Evolutionary conservation across 208 protist species (phyloP).

Genomic region (Wallacemonas sp.): DNA sequence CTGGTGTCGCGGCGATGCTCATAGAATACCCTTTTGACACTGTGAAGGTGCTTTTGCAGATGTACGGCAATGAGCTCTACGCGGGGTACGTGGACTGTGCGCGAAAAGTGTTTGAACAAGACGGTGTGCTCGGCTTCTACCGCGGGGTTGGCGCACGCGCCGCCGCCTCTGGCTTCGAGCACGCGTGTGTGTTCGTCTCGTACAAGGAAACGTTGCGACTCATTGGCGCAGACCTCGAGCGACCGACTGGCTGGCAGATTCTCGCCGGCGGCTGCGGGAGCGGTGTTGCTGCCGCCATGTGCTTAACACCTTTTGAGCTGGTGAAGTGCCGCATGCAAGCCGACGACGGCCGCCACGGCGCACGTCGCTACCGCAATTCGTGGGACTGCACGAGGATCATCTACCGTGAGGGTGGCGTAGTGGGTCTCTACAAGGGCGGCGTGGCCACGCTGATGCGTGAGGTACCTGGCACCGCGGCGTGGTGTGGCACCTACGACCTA

Average conservation of each 20-base stretch:
- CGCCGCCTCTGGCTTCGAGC: slow-evolving; percentile 64
- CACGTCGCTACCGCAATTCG: slow-evolving; percentile 36
- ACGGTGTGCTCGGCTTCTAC: slow-evolving; percentile 81
- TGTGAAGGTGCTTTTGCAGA: slow-evolving; percentile 86
- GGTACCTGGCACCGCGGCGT: slow-evolving; percentile 78
- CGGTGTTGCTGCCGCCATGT: slow-evolving; percentile 62
- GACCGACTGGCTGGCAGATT: slow-evolving; percentile 32
- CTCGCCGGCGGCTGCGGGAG: slow-evolving; percentile 53
- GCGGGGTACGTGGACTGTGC: slow-evolving; percentile 60
- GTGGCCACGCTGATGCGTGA: slow-evolving; percentile 71
- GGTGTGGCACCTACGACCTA: slow-evolving; percentile 82
- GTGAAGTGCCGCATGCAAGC: slow-evolving; percentile 88
- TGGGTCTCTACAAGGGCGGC: slow-evolving; percentile 66
- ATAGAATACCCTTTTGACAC: slow-evolving; percentile 92
- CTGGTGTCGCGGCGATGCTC: slow-evolving; percentile 58
- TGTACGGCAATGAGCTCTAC: slow-evolving; percentile 38
- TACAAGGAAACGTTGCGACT: slow-evolving; percentile 67
- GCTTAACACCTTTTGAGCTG: slow-evolving; percentile 79
- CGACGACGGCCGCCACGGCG: slow-evolving; percentile 26
- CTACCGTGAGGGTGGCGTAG: slow-evolving; percentile 29
- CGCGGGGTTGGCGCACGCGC: slow-evolving; percentile 65
- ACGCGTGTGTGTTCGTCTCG: slow-evolving; percentile 74
- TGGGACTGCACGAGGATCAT: slow-evolving; percentile 54
- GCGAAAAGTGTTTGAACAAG: slow-evolving; percentile 31
- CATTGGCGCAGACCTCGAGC: slow-evolving; percentile 47